Evolutionary conservation across 2,329 filamentous ascomycete species (phyloP).

Genomic region (Trichoderma brevicompactum): DNA sequence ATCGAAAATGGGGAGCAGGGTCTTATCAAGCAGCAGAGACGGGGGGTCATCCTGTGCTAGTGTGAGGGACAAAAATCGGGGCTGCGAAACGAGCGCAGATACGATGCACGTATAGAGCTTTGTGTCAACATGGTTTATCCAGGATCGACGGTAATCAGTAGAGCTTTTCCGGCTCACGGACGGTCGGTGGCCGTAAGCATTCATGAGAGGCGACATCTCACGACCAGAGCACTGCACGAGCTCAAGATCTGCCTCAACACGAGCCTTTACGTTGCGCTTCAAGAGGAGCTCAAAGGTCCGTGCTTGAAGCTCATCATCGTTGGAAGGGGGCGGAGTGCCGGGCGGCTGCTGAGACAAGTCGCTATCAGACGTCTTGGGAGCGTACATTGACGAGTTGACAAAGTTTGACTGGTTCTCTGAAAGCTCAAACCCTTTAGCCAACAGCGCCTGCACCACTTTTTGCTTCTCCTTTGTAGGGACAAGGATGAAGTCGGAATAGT

Average conservation of each 20-base stretch:
- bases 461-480: slow-evolving; percentile 76
- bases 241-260: slow-evolving; percentile 68
- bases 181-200: slow-evolving; percentile 44
- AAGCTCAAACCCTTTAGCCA: slow-evolving; percentile 82
- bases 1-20: slow-evolving; percentile 67
- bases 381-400: slow-evolving; percentile 55
- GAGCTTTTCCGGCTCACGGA: slow-evolving; percentile 44
- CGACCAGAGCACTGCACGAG: slow-evolving; percentile 82
- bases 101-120: slow-evolving; percentile 67
- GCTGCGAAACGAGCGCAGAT: slow-evolving; percentile 64
- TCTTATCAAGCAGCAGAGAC: slow-evolving; percentile 72
- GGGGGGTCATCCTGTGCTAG: slow-evolving; percentile 74
- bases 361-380: slow-evolving; percentile 38
- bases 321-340: slow-evolving; percentile 76
- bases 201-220: slow-evolving; percentile 49
- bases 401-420: slow-evolving; percentile 72
- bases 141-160: slow-evolving; percentile 46
- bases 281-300: slow-evolving; percentile 85
- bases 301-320: slow-evolving; percentile 76
- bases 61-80: slow-evolving; percentile 73
- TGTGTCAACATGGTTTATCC: slow-evolving; percentile 65
- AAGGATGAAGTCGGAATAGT: slow-evolving; percentile 96
- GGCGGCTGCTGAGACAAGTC: slow-evolving; percentile 51
- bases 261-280: slow-evolving; percentile 73
- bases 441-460: slow-evolving; percentile 75